These are phyloP conservation scores for Puccinia triticina DNA, from an alignment of 1,284 basidiomycete species.

Conservation along the genomic window DNA sequence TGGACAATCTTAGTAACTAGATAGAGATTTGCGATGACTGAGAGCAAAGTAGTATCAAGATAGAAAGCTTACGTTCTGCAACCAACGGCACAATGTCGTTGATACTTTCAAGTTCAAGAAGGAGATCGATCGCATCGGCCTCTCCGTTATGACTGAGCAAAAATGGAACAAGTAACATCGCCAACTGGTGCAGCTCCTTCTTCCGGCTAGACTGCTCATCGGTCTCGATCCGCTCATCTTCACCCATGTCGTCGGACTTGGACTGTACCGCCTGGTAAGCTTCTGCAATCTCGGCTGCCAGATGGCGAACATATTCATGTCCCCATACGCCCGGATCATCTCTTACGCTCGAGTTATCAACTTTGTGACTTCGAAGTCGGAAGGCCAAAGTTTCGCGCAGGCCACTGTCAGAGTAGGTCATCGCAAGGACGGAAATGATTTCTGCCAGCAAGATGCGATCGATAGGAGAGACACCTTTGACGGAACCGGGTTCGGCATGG, in stretches of 20 bases:
- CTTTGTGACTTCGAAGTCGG: constrained; percentile 70
- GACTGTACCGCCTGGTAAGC: constrained; percentile 70
- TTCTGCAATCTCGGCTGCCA: constrained; percentile 93
- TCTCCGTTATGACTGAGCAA: constrained; percentile 93
- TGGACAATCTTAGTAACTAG: neutral
- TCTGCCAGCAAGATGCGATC: constrained; percentile 90
- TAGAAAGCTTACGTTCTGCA: constrained; percentile 62
- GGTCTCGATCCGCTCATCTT: constrained; percentile 49
- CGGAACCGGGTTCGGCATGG: constrained; percentile 49
- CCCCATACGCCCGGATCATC: constrained; percentile 95
- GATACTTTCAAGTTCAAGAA: constrained; percentile 92
- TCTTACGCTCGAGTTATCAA: constrained; percentile 64
- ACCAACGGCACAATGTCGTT: constrained; percentile 75
- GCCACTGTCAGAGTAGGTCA: constrained; percentile 97
- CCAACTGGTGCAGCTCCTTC: constrained; percentile 75
- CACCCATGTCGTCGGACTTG: constrained; percentile 51
- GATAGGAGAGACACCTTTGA: constrained; percentile 44
- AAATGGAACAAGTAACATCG: constrained; percentile 85
- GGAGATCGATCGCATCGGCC: constrained; percentile 93
- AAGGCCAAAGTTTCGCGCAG: constrained; percentile 94
- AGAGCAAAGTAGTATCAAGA: neutral
- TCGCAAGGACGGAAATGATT: constrained; percentile 97
- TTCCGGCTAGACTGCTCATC: constrained; percentile 44
- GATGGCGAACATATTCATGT: constrained; percentile 96
- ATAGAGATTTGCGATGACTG: neutral